Evolutionary conservation across 306 rosid species (phyloP).

Genomic region (Malus domestica): DNA sequence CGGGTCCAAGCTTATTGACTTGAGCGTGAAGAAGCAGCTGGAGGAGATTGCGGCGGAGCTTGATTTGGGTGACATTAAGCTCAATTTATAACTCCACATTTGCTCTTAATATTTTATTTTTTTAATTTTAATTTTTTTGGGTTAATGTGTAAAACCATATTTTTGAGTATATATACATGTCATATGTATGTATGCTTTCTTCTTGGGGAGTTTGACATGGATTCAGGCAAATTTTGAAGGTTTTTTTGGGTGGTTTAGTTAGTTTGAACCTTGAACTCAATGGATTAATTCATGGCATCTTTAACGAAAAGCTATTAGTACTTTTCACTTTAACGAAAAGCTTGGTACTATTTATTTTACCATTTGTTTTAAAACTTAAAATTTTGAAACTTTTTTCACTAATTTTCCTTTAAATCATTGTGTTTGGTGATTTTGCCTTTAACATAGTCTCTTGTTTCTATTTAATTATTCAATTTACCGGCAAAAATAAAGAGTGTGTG

Average conservation of each 20-base stretch:
- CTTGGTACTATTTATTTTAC: too few relatives aligned
- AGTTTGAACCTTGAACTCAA: too few relatives aligned
- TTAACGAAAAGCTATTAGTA: too few relatives aligned
- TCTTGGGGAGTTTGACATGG: background rate
- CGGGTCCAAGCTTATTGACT: conserved; percentile 73
- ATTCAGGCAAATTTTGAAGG: background rate
- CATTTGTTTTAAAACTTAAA: too few relatives aligned
- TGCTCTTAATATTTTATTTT: background rate
- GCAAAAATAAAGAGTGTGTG: too few relatives aligned
- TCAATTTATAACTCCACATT: conserved; percentile 22
- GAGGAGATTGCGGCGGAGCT: conserved; percentile 87
- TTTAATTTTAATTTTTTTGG: background rate
- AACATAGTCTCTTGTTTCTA: rapidly evolving
- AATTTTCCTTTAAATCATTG: too few relatives aligned
- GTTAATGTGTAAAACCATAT: background rate
- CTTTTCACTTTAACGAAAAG: too few relatives aligned
- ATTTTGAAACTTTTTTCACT: too few relatives aligned
- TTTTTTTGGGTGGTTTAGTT: too few relatives aligned
- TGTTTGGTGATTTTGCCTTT: background rate
- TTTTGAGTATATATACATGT: background rate
- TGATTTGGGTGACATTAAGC: conserved; percentile 60
- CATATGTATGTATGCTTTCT: background rate
- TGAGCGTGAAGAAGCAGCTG: conserved; percentile 89
- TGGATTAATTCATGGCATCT: too few relatives aligned
- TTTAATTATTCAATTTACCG: background rate